phyloP scores from a whole-genome alignment of 306 rosid genomes.

The Rosa chinensis region DNA sequence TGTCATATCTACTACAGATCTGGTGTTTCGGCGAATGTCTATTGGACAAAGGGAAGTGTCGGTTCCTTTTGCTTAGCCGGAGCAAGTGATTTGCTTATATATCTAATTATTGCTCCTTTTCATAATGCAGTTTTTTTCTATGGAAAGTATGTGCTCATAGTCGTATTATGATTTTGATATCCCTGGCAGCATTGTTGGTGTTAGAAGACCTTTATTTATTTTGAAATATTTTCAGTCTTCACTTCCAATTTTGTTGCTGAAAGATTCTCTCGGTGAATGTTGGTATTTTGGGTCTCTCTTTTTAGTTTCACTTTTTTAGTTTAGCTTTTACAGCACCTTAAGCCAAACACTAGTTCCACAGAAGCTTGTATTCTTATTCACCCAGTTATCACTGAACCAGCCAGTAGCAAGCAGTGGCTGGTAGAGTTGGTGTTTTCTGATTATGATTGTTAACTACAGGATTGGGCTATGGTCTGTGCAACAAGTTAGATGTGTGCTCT shows the following conservation, averaged over 20 bases:
- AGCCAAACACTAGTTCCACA: conserved; percentile 19
- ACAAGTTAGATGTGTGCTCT: conserved; percentile 27
- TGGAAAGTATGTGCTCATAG: conserved; percentile 16
- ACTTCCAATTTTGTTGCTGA: conserved; percentile 17
- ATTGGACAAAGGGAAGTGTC: conserved; percentile 53
- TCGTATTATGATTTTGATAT: conserved; percentile 29
- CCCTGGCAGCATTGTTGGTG: conserved; percentile 26
- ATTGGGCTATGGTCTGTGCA: conserved; percentile 41
- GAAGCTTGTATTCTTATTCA: conserved; percentile 32
- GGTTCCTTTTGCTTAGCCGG: conserved; percentile 38
- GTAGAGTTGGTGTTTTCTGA: conserved; percentile 43
- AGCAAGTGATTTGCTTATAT: conserved; percentile 24
- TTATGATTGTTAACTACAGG: conserved; percentile 52
- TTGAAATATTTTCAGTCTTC: background rate
- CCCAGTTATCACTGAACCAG: conserved; percentile 20
- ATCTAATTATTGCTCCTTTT: conserved; percentile 27
- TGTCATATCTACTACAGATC: conserved; percentile 56
- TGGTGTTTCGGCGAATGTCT: conserved; percentile 41
- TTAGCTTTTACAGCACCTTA: conserved; percentile 22
- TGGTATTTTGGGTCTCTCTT: conserved; percentile 21
- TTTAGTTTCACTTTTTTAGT: conserved; percentile 22
- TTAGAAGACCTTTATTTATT: conserved; percentile 23
- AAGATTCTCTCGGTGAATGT: conserved; percentile 6
- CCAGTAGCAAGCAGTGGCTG: conserved; percentile 24
- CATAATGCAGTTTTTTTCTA: conserved; percentile 25